Evolutionary conservation across 768 basidiomycete genomes (phyloP).

Genomic region (Lactifluus piperatus): DNA sequence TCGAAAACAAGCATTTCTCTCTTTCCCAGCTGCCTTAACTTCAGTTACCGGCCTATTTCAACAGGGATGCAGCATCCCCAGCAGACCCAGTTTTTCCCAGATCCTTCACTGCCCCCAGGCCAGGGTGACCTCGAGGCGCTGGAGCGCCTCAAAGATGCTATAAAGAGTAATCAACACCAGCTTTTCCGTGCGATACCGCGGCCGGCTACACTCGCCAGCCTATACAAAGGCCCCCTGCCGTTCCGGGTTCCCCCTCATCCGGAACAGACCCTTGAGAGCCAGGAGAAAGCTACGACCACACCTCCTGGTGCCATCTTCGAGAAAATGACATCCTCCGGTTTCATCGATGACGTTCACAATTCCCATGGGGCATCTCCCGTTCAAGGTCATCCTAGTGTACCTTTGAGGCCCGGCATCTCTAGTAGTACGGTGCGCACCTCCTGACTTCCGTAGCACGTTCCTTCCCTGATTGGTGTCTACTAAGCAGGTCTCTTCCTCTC

Average conservation of each 20-base stretch:
- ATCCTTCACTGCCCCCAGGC: constrained; percentile 36
- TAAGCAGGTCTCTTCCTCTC: not conserved
- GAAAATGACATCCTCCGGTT: constrained; percentile 5
- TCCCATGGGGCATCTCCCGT: not conserved
- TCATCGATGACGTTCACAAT: constrained; percentile 1
- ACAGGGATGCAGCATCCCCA: constrained; percentile 10
- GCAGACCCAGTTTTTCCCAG: constrained; percentile 9
- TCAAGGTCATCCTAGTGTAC: not conserved
- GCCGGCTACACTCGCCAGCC: constrained; percentile 51
- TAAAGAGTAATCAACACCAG: constrained; percentile 66
- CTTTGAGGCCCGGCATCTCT: not conserved
- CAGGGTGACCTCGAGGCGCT: constrained; percentile 64
- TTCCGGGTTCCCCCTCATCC: constrained; percentile 28
- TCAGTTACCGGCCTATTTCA: constrained; percentile 19
- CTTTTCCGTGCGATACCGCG: constrained; percentile 58
- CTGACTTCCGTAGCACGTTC: not conserved
- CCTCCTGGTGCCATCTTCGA: constrained; percentile 1
- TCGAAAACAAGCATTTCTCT: constrained; percentile 24
- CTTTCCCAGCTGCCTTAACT: not conserved
- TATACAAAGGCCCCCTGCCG: constrained; percentile 51
- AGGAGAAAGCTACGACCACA: constrained; percentile 12
- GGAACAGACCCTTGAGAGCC: constrained; percentile 26
- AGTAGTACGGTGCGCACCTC: not conserved
- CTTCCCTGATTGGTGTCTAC: not conserved
- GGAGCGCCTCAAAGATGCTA: constrained; percentile 64